Conservation (phyloP, 2,329 filamentous ascomycete species). For the Coniochaeta prunicola region DNA sequence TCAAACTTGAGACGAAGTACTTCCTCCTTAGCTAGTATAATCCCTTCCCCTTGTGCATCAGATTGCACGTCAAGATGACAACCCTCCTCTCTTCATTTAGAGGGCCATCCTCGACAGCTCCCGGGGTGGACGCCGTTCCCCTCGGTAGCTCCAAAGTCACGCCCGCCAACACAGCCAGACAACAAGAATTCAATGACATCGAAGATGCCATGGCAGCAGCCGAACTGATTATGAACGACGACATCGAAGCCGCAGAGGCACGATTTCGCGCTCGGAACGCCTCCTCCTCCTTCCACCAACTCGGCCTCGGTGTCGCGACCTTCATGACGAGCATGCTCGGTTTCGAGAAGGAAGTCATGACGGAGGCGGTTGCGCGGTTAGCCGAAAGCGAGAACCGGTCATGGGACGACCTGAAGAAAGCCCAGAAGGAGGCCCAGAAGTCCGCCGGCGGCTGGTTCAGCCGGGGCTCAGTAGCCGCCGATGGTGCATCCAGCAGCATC, state of each 20-base stretch:
- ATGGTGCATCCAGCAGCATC: slow-evolving; percentile 29
- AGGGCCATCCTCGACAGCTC: neutral
- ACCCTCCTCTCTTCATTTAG: neutral
- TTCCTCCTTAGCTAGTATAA: no score
- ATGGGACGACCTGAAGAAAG: slow-evolving; percentile 67
- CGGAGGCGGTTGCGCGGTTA: slow-evolving; percentile 66
- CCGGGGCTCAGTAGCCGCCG: slow-evolving; percentile 9
- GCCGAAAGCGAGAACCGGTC: slow-evolving; percentile 70
- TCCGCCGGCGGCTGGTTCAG: slow-evolving; percentile 13
- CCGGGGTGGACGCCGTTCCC: neutral
- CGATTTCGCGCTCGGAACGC: slow-evolving; percentile 65
- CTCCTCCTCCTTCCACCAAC: slow-evolving; percentile 78
- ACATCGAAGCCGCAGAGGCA: slow-evolving; percentile 76
- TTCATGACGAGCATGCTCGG: slow-evolving; percentile 85
- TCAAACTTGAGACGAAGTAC: no score
- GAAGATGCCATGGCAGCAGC: slow-evolving; percentile 57
- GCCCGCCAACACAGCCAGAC: slow-evolving; percentile 5
- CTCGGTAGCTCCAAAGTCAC: slow-evolving; percentile 7
- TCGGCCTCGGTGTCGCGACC: slow-evolving; percentile 72
- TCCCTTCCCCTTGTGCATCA: neutral
- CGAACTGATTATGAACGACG: slow-evolving; percentile 76
- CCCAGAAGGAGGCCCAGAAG: slow-evolving; percentile 52
- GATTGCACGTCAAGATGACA: neutral
- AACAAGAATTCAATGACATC: slow-evolving; percentile 45
- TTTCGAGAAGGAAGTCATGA: slow-evolving; percentile 88